A percentile compares a stretch with the other conserved stretches of the same genome.
Evolutionary conservation across 805 yeast genomes (phyloP).

Genomic region (Ogataea nakhonphanomensis): DNA sequence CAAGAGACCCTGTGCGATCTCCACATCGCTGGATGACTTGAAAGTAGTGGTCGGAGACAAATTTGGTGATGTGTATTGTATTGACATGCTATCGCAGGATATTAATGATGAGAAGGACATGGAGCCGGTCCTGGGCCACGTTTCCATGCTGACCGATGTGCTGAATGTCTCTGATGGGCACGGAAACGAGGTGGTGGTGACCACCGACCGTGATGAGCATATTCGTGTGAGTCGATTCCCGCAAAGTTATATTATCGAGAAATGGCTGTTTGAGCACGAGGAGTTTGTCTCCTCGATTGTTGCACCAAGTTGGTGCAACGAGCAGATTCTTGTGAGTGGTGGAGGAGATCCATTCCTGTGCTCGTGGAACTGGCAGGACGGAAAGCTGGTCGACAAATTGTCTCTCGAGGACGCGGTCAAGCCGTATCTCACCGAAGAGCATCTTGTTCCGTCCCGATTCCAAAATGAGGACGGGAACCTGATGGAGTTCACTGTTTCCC

Average conservation of each 20-base stretch:
- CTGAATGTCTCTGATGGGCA: constrained; percentile 38
- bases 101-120: constrained; percentile 41
- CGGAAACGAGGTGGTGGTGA: constrained; percentile 55
- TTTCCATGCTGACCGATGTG: constrained; percentile 89
- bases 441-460: constrained; percentile 63
- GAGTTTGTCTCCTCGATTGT: constrained; percentile 73
- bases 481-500: constrained; percentile 50
- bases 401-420: constrained; percentile 36
- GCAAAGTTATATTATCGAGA: constrained; percentile 68
- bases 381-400: constrained; percentile 39
- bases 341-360: constrained; percentile 84
- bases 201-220: constrained; percentile 96
- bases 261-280: constrained; percentile 82
- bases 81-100: constrained; percentile 40
- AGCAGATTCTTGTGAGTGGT: constrained; percentile 62
- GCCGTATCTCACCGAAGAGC: constrained; percentile 50
- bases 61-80: constrained; percentile 88
- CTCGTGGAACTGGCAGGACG: constrained; percentile 73
- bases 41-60: constrained; percentile 79
- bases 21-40: constrained; percentile 49
- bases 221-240: constrained; percentile 82
- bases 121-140: constrained; percentile 88
- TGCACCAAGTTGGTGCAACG: constrained; percentile 48
- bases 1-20: constrained; percentile 86
- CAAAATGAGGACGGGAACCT: constrained; percentile 46